Base-by-base conservation (phyloP, 2,329 filamentous ascomycete species). In the Penicillium sp. region DNA sequence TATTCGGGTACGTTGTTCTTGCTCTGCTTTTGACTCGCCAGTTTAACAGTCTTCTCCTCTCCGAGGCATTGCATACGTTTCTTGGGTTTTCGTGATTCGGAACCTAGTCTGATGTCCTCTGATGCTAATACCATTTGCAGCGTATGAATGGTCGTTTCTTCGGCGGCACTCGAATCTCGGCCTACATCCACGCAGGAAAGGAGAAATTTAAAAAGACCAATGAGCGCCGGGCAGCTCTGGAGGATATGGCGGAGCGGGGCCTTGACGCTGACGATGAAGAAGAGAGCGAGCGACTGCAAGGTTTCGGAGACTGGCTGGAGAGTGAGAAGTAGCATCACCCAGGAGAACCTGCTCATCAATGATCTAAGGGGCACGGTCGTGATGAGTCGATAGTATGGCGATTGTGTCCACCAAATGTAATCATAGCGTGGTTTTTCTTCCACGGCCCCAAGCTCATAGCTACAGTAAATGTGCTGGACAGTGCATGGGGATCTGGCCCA, bases 91-190 rank as follows among this genome's bases (percentile, higher is more conserved):
- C 35, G 4, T 48, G 5, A n/a, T 49, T 14, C 1, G 17, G 7
- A 28, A 28, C 25, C 25, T 28, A 6, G 25, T 39, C 34, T 35
- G 31, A 20, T 35, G 5, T 17, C n/a, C 11, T 14, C 38, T 34
- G 37, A 42, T n/a, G 38, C 22, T 53, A 31, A 53, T 15, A 28
- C 28, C 31, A 20, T 22, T 20, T 31, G 12, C 22, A 86, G 68
- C 73, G 87, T 48, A 93, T 96, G 89, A 81, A 92, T 67, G 92
- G 92, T 0, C 84, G 92, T n/a, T 86, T 81, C 61, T 96, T 96
- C 72, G 90, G 86, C 43, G 89, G 90, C 1, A 84, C 86, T 28
- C 84, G 82, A 25, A 88, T 96, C 4, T 82, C 88, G 67, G 92
- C 92, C 12, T 87, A 86, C 60, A 81, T 93, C 45, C 84, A 88